Conservation (phyloP, 345 rosid genomes). For the Lenwebbia sp. region DNA sequence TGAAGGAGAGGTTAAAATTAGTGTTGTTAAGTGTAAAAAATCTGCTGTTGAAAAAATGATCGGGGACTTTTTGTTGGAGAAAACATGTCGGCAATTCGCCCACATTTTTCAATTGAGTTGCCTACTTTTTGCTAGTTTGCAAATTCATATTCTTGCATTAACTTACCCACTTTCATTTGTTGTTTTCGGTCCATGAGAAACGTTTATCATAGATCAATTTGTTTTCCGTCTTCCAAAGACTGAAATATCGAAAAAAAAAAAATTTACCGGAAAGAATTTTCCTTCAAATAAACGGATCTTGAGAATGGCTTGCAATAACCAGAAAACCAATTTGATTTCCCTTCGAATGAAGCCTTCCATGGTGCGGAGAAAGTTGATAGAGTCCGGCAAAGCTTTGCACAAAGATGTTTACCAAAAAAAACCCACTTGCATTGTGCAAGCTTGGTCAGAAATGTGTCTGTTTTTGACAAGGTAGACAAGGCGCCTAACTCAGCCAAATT, state of each 20-base stretch:
- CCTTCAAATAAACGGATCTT: too few species aligned
- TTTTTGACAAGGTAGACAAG: not conserved
- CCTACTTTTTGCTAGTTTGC: not conserved
- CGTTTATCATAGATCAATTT: too few species aligned
- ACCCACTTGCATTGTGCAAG: not conserved
- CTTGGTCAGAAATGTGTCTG: not conserved
- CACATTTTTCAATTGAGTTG: not conserved
- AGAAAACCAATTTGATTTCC: not conserved
- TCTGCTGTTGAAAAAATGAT: not conserved
- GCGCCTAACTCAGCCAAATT: not conserved
- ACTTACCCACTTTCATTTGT: not conserved
- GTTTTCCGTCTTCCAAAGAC: too few species aligned
- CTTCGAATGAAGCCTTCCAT: not conserved
- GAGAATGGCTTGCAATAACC: too few species aligned
- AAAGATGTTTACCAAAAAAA: not conserved
- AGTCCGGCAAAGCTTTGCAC: not conserved
- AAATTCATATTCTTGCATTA: not conserved
- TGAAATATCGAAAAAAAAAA: too few species aligned
- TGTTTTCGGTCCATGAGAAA: too few species aligned
- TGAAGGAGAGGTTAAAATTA: not conserved
- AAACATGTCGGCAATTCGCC: not conserved
- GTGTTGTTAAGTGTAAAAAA: not conserved
- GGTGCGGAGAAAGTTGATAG: not conserved
- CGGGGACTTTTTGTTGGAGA: not conserved
- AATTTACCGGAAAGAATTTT: too few species aligned